Percentiles rank a stretch among this genome's conserved stretches.
Evolutionary conservation across 2,329 filamentous ascomycete species (phyloP).

Genomic region (Neonectria ditissima): DNA sequence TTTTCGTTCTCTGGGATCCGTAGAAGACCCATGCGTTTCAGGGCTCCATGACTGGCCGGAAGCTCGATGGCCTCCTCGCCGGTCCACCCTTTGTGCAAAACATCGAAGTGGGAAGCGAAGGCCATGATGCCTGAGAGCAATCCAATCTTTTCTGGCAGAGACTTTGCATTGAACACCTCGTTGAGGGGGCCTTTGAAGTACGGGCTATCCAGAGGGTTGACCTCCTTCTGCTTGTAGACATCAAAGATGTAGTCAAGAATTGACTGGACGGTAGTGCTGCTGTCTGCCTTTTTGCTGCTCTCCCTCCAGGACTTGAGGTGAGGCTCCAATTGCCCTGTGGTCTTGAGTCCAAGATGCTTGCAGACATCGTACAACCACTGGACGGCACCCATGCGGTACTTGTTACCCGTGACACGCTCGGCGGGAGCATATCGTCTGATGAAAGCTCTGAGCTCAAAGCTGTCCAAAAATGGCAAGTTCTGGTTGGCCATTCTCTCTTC

Average conservation of each 20-base stretch:
- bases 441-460: background rate
- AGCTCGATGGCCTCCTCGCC: too few species aligned
- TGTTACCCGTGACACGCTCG: background rate
- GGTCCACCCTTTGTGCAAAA: too few species aligned
- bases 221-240: background rate
- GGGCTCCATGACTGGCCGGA: background rate
- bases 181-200: background rate
- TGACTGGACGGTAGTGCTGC: background rate
- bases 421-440: background rate
- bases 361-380: background rate
- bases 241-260: background rate
- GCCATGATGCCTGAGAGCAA: background rate
- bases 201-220: background rate
- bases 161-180: background rate
- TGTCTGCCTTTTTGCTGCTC: rapidly evolving
- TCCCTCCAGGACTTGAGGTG: background rate
- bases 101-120: background rate
- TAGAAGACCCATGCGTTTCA: background rate
- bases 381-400: background rate
- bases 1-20: too few species aligned
- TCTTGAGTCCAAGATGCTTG: background rate
- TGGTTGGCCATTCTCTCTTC: background rate
- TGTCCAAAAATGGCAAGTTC: background rate
- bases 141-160: too few species aligned
- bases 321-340: background rate